Conservation (phyloP, 257 asterid species). For the Primulina huaijiensis region DNA sequence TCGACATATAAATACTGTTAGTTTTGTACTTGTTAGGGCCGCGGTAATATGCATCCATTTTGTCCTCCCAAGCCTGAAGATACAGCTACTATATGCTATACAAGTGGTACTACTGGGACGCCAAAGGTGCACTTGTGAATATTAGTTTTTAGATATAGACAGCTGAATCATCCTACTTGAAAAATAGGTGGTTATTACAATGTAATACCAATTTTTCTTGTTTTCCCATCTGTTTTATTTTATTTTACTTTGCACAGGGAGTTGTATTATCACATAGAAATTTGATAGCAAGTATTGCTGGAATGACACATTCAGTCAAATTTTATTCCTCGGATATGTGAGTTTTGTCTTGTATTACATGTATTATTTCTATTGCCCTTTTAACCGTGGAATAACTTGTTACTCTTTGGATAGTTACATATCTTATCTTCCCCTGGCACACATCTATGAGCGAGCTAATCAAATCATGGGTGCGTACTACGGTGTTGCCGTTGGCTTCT, state of each 20-base stretch:
- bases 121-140: slow-evolving; percentile 63
- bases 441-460: slow-evolving; percentile 93
- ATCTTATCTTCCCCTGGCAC: slow-evolving; percentile 97
- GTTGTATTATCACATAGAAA: slow-evolving; percentile 79
- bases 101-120: slow-evolving; percentile 98
- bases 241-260: slow-evolving; percentile 50
- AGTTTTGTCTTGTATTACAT: slow-evolving; percentile 40
- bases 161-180: slow-evolving; percentile 19
- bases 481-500: slow-evolving; percentile 86
- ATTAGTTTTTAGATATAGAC: slow-evolving; percentile 19
- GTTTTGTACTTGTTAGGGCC: slow-evolving; percentile 49
- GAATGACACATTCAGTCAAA: slow-evolving; percentile 44
- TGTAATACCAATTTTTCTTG: background rate
- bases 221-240: slow-evolving; percentile 11
- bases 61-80: slow-evolving; percentile 83
- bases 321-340: slow-evolving; percentile 79
- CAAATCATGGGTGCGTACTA: slow-evolving; percentile 50
- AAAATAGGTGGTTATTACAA: slow-evolving; percentile 1
- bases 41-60: slow-evolving; percentile 59
- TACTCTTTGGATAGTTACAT: slow-evolving; percentile 58
- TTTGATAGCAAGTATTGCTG: slow-evolving; percentile 78
- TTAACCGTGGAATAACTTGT: slow-evolving; percentile 10
- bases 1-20: slow-evolving; percentile 7
- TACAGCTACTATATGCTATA: slow-evolving; percentile 89
- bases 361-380: slow-evolving; percentile 16